phyloP scores from a whole-genome alignment of 2,329 filamentous ascomycete genomes.

The Ceratocystis cubensis region DNA sequence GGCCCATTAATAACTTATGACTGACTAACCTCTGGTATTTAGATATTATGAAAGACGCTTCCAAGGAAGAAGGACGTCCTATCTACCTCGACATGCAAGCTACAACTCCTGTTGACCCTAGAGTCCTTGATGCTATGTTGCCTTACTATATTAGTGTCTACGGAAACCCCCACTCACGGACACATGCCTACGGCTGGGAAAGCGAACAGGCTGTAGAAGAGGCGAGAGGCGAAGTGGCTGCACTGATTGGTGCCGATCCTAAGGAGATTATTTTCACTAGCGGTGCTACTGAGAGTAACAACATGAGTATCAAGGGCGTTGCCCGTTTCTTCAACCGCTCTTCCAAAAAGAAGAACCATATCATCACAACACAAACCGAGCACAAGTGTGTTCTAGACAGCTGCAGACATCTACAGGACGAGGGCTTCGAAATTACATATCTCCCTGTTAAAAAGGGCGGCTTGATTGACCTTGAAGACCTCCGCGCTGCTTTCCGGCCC shows the following conservation, averaged over 20 bases:
- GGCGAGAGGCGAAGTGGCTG: conserved; percentile 70
- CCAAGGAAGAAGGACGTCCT: conserved; percentile 82
- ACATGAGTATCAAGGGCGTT: conserved; percentile 99
- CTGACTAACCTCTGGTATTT: background rate
- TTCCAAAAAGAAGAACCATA: conserved; percentile 96
- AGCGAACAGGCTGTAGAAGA: conserved; percentile 87
- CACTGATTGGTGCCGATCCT: conserved; percentile 79
- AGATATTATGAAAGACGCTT: conserved; percentile 81
- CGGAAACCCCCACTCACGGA: conserved; percentile 93
- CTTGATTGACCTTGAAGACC: conserved; percentile 68
- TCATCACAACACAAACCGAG: conserved; percentile 94
- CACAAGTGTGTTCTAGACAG: conserved; percentile 98
- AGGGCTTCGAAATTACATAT: conserved; percentile 95
- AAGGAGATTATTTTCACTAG: conserved; percentile 99
- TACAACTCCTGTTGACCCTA: conserved; percentile 86
- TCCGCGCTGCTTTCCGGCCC: conserved; percentile 79
- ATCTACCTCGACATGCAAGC: conserved; percentile 99
- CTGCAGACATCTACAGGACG: conserved; percentile 90
- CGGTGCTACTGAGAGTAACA: conserved; percentile 96
- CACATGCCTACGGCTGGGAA: conserved; percentile 98
- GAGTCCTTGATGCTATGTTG: conserved; percentile 92
- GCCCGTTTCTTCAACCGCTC: conserved; percentile 85
- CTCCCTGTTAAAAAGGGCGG: conserved; percentile 79
- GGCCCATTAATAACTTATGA: background rate
- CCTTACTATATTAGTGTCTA: conserved; percentile 88